These are phyloP conservation scores for slime mould (Dictyostelium discoideum) DNA, from an alignment of 78 protist genomes.

Conservation along the genomic window DNA sequence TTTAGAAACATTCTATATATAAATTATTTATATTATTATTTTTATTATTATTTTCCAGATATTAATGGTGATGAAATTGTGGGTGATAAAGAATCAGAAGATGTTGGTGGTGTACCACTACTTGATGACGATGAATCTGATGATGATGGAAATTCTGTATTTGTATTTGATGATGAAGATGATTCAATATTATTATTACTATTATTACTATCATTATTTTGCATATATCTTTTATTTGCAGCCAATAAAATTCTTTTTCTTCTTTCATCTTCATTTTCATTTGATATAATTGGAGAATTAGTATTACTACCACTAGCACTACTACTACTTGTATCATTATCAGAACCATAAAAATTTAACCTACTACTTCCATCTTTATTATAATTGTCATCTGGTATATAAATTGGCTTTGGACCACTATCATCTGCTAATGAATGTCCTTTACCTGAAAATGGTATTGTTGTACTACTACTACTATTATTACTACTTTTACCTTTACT, in stretches of 20 bases:
- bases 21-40: too few relatives aligned
- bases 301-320: not conserved
- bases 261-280: not conserved
- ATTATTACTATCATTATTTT: not conserved
- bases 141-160: not conserved
- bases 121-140: not conserved
- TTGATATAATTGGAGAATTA: not conserved
- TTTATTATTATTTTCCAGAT: not conserved
- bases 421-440: not conserved
- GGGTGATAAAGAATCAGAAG: not conserved
- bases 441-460: not conserved
- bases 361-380: not conserved
- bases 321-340: not conserved
- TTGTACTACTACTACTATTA: not conserved
- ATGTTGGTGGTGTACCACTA: not conserved
- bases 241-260: not conserved
- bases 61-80: not conserved
- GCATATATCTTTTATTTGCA: slow-evolving; percentile 9
- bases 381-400: not conserved
- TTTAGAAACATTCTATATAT: too few relatives aligned
- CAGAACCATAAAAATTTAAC: slow-evolving; percentile 9
- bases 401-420: not conserved
- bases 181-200: not conserved
- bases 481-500: not conserved
- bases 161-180: not conserved